Base-by-base conservation (phyloP, 2,329 filamentous ascomycete genomes). In the Arthroderma sp. region DNA sequence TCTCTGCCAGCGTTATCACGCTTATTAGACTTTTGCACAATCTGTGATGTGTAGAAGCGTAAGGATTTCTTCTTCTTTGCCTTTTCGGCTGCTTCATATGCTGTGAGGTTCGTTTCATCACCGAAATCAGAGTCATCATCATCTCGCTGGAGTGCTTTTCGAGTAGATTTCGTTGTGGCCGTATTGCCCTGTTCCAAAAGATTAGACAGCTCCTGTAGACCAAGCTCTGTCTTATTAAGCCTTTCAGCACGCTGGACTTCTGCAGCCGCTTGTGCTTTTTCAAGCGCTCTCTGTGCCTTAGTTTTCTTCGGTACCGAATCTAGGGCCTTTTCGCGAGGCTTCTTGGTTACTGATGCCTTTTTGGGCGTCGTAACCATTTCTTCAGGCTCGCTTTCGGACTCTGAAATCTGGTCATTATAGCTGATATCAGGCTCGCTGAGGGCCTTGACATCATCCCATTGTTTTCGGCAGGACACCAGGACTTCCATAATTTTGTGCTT, bases 31-130 rank as follows among this genome's bases (percentile, higher is more conserved):
- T 95, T 96, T 62, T 96, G 89, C 29, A 85, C 83, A 53, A 98
- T 91, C 62, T 98, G 91, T 3, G 88, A 94, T 2, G 93, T 96
- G 74, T 98, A 98, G 72, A 98, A 98, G 50, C 87, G 83, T 47
- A 98, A 75, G 51, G 79, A 86, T 72, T 93, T 94, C 73, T 91
- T 94, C 64, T 84, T 84, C 48, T 78, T 77, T 0, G 82, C 84
- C 66, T 98, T 98, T 57, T 94, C 86, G 36, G 83, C 84, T 1
- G 86, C 82, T 49, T 89, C 80, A 49, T 80, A 75, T 7, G 80
- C 78, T 44, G 87, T 86, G 47, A 96, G 75, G 3, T 72, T 68
- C 10, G 85, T 82, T 61, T 94, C 87, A 57, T 98, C 91, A 54
- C 89, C 91, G 59, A 98, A 89, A 68, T 98, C 91, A 2, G 87